Conservation (phyloP, 352 stramenopile genomes). For the Phytophthora litchii region DNA sequence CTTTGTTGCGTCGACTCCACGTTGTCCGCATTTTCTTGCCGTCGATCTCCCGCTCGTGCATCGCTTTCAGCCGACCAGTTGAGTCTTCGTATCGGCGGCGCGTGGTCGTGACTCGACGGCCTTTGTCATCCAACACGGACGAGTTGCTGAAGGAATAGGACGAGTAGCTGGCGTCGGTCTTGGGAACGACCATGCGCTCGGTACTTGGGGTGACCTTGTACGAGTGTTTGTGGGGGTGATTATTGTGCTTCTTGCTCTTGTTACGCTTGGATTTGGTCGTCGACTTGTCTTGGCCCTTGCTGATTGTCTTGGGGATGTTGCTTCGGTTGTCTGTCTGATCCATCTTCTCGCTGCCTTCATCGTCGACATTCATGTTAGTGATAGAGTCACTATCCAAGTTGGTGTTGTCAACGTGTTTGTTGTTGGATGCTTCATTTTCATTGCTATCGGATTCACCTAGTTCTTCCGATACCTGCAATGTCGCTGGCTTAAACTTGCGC, state of each 20-base stretch:
- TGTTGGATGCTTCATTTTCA: background rate
- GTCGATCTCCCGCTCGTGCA: constrained; percentile 35
- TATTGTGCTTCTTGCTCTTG: constrained; percentile 3
- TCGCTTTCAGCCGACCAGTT: constrained; percentile 46
- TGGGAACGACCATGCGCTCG: background rate
- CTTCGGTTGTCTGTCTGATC: background rate
- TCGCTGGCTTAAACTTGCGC: constrained; percentile 5
- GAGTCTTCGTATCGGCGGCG: constrained; percentile 46
- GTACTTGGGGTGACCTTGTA: constrained; percentile 1
- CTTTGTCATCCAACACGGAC: constrained; percentile 41
- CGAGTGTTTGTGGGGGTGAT: constrained; percentile 3
- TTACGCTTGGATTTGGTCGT: background rate
- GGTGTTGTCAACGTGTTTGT: background rate
- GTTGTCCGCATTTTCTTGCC: constrained; percentile 44
- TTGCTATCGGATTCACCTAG: background rate
- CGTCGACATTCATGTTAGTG: constrained; percentile 21
- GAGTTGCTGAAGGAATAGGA: constrained; percentile 54
- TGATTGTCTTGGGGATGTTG: background rate
- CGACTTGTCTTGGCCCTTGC: background rate
- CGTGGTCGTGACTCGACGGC: constrained; percentile 36
- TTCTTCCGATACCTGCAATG: too few species aligned
- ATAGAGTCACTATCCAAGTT: constrained; percentile 3
- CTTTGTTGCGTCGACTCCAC: constrained; percentile 35
- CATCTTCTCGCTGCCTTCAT: constrained; percentile 4
- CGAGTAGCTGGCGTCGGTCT: constrained; percentile 25